Evolutionary conservation across 1,139 yeast species (phyloP).

Genomic region (Saccharomyces hybrid): DNA sequence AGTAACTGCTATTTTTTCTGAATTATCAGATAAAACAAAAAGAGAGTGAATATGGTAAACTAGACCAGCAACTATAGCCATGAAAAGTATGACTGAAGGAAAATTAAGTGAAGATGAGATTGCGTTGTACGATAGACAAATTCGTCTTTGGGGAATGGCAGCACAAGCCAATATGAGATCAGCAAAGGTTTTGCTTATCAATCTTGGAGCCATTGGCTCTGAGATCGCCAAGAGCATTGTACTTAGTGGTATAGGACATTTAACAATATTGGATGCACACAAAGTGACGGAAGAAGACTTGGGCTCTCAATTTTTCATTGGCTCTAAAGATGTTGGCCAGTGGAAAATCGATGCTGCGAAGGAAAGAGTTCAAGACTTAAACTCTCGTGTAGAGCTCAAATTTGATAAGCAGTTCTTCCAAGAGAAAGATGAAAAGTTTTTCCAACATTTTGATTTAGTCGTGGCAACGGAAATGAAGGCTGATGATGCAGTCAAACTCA

Average conservation of each 20-base stretch:
- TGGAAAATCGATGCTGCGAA: constrained; percentile 49
- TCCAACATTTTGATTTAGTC: constrained; percentile 58
- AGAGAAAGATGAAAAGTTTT: constrained; percentile 36
- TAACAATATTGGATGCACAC: constrained; percentile 61
- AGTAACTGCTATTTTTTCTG: too few species aligned
- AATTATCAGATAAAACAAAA: too few species aligned
- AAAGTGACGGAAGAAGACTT: constrained; percentile 55
- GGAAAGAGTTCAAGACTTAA: constrained; percentile 57
- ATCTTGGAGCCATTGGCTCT: constrained; percentile 65
- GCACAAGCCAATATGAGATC: constrained; percentile 79
- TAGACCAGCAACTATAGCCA: too few species aligned
- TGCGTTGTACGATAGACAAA: constrained; percentile 90
- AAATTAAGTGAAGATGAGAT: constrained; percentile 56
- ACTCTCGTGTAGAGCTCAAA: constrained; percentile 59
- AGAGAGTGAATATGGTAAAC: too few species aligned
- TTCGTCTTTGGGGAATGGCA: constrained; percentile 92
- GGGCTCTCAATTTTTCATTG: constrained; percentile 70
- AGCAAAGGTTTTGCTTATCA: constrained; percentile 61
- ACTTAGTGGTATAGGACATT: constrained; percentile 81
- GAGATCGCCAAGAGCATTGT: constrained; percentile 81
- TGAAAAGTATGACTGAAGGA: too few species aligned
- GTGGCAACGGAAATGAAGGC: constrained; percentile 60
- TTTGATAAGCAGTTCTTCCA: constrained; percentile 35
- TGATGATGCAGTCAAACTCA: constrained; percentile 40
- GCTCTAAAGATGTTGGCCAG: constrained; percentile 48